A percentile compares a stretch with the other conserved stretches of the same genome.
phyloP scores from a whole-genome alignment of 148 eudicot species.

The Heliosperma pusillum region DNA sequence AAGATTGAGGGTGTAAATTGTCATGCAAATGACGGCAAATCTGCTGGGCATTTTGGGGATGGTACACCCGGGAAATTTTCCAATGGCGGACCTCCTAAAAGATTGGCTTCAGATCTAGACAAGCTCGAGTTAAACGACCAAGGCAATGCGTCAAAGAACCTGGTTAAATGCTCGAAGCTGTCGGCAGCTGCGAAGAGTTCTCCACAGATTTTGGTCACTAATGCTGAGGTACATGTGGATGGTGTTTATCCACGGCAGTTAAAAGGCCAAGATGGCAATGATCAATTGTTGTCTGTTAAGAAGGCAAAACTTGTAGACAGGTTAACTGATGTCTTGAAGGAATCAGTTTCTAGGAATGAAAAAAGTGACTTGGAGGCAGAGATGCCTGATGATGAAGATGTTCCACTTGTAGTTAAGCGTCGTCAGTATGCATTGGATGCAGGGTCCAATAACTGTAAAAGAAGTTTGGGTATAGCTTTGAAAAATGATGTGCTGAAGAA shows the following conservation, averaged over 20 bases:
- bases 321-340: conserved; percentile 33
- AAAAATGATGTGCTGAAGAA: conserved; percentile 39
- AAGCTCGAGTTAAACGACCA: conserved; percentile 28
- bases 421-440: conserved; percentile 40
- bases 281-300: conserved; percentile 34
- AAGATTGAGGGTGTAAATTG: conserved; percentile 27
- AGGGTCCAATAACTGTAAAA: conserved; percentile 35
- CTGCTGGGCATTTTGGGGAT: conserved; percentile 27
- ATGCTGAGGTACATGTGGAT: conserved; percentile 30
- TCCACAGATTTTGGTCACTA: conserved; percentile 27
- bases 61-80: conserved; percentile 25
- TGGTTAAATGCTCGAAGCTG: conserved; percentile 34
- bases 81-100: conserved; percentile 31
- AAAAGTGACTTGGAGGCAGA: conserved; percentile 24
- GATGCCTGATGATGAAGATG: conserved; percentile 43
- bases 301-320: conserved; percentile 45
- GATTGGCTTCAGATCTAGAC: conserved; percentile 29
- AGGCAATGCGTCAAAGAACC: conserved; percentile 34
- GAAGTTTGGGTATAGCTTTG: conserved; percentile 18
- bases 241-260: conserved; percentile 31
- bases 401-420: conserved; percentile 46
- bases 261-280: conserved; percentile 29
- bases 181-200: conserved; percentile 29
- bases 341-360: conserved; percentile 20
- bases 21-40: conserved; percentile 23